These are phyloP conservation scores for Penicillium soppii DNA, from an alignment of 495 filamentous ascomycete species.

Conservation along the genomic window DNA sequence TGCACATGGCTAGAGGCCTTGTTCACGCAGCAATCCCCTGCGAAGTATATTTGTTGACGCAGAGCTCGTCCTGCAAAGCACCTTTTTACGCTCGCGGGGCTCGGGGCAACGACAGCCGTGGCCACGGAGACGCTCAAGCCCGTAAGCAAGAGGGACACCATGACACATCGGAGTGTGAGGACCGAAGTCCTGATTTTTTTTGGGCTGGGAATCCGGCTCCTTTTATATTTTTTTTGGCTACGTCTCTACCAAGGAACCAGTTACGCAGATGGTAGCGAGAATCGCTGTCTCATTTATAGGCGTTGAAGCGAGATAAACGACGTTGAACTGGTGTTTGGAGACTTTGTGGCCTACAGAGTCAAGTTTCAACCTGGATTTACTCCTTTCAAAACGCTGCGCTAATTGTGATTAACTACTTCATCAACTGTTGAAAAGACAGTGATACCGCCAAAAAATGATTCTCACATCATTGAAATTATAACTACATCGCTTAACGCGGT, in stretches of 20 bases:
- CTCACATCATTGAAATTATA: not conserved
- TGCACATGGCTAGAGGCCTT: not conserved
- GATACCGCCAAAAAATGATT: not conserved
- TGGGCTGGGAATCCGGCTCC: not conserved
- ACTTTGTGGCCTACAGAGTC: not conserved
- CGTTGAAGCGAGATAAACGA: not conserved
- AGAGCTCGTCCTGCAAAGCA: not conserved
- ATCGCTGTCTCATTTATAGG: not conserved
- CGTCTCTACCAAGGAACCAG: constrained; percentile 1
- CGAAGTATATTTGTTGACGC: not conserved
- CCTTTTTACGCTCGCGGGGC: not conserved
- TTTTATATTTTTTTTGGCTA: not conserved
- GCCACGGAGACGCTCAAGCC: not conserved
- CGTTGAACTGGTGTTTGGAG: constrained; percentile 2
- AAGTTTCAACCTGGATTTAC: not conserved
- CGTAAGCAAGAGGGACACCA: not conserved
- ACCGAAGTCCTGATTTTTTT: constrained; percentile 4
- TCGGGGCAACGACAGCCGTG: constrained; percentile 1
- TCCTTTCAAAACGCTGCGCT: not conserved
- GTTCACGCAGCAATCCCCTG: not conserved
- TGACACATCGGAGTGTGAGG: not conserved
- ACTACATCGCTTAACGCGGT: not conserved
- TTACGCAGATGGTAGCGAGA: not conserved
- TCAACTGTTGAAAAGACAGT: constrained; percentile 1
- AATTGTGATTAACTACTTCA: not conserved